Evolutionary conservation across 2,329 filamentous ascomycete species (phyloP).

Genomic region (Onygenales sp.): DNA sequence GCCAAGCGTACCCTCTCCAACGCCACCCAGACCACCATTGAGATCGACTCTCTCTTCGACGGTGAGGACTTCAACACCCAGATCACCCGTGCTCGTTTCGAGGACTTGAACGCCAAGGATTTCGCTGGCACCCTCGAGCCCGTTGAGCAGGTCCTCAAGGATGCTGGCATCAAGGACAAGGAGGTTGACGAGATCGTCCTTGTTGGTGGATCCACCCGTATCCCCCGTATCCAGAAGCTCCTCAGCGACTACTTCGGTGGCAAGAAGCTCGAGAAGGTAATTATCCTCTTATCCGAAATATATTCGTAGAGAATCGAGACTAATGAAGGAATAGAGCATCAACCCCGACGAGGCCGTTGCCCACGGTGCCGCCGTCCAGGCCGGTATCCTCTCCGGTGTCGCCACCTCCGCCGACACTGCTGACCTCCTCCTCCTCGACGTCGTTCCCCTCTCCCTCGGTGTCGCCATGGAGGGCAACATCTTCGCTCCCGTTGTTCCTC

Average conservation of each 20-base stretch:
- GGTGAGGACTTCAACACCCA: slow-evolving; percentile 95
- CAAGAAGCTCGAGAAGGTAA: slow-evolving; percentile 96
- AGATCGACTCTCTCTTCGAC: slow-evolving; percentile 98
- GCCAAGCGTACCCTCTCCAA: slow-evolving; percentile 98
- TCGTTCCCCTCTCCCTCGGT: slow-evolving; percentile 91
- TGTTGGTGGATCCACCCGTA: slow-evolving; percentile 98
- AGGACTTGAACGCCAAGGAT: slow-evolving; percentile 93
- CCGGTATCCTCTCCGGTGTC: slow-evolving; percentile 97
- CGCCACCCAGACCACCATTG: slow-evolving; percentile 92
- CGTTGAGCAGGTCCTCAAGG: slow-evolving; percentile 93
- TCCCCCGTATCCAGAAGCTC: slow-evolving; percentile 97
- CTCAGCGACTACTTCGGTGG: slow-evolving; percentile 98
- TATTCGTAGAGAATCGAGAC: not conserved
- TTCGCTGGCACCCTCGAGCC: slow-evolving; percentile 91
- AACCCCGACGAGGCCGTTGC: slow-evolving; percentile 99
- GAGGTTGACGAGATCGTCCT: slow-evolving; percentile 97
- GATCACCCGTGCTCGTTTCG: slow-evolving; percentile 97
- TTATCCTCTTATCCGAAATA: not conserved
- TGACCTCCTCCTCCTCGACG: slow-evolving; percentile 91
- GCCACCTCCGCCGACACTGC: slow-evolving; percentile 89
- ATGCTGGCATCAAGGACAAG: slow-evolving; percentile 72
- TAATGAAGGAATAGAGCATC: slow-evolving; percentile 53
- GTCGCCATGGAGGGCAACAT: slow-evolving; percentile 99
- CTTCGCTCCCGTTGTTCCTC: slow-evolving; percentile 85
- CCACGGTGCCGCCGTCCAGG: slow-evolving; percentile 97